Conservation (phyloP, 305 asterid species). For the Petunia hybrid region DNA sequence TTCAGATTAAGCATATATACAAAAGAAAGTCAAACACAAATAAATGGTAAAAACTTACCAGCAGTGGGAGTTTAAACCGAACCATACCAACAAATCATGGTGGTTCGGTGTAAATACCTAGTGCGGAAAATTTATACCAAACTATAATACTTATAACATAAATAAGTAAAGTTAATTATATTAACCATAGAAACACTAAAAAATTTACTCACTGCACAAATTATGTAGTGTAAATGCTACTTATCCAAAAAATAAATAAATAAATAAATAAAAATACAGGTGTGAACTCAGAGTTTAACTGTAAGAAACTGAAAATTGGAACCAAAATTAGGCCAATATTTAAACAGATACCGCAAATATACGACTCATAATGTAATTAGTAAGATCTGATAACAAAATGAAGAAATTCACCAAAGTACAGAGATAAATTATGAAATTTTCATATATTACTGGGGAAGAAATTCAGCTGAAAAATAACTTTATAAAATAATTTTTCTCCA, state of each 20-base stretch:
- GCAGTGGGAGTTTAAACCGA: too few relatives aligned
- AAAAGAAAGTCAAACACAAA: not conserved
- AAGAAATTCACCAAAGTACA: not conserved
- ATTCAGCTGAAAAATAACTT: not conserved
- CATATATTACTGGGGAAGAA: not conserved
- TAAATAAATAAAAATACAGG: not conserved
- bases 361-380: not conserved
- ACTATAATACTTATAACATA: not conserved
- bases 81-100: too few relatives aligned
- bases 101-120: too few relatives aligned
- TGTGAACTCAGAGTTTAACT: constrained; percentile 6
- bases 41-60: too few relatives aligned
- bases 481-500: not conserved
- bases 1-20: not conserved
- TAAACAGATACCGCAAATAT: not conserved
- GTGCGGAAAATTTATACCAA: too few relatives aligned
- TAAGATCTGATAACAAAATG: constrained; percentile 21
- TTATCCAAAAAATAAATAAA: not conserved
- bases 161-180: not conserved
- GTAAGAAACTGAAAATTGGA: not conserved
- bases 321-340: constrained; percentile 2
- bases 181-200: not conserved
- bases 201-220: not conserved
- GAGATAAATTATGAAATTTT: not conserved
- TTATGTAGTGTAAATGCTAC: constrained; percentile 16